Evolutionary conservation across 140 eudicot species (phyloP), one percentile per base, ranked within the genome.

Genomic region (Senecio squalidus): DNA sequence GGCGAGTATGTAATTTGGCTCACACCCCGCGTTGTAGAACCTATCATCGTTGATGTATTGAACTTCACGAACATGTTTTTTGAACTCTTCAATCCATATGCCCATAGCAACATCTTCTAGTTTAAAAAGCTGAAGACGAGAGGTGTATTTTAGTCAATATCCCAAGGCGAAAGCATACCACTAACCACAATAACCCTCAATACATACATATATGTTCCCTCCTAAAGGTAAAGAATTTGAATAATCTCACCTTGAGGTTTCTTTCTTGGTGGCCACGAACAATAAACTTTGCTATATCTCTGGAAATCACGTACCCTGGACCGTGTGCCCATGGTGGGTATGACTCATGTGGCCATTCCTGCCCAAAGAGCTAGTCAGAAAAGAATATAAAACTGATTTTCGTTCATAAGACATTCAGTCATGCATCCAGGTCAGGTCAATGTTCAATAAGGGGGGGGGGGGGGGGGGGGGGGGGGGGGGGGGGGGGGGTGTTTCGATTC

Each of bases 251-350:
- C 94, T 72, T 80, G 40, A 86, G 87, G 34, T 67, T 85, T 74
- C 86, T 74, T 66, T 76, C 69, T 45, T 72, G 78, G 68, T 86
- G 96, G 28, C 96, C 95, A 45, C 39, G 76, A 52, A 83, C 90
- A 20, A 90, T 86, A 34, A 78, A 83, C 62, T 78, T 81, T 10
- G 98, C 98, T 20, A 86, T 81, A 68, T 86, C 96, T 66, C 85
- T 74, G 15, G 96, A 86, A 25, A 91, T 75, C 48, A 86, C 78
- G 36, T 91, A 91, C 14, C 98, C 98, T 21, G 98, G 98, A 60
- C 98, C 96, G 55, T 91, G 98, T 13, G 98, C 95, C 98, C 98
- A 91, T 29, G 98, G 98, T 21, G 98, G 98, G 75, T 78, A 91
- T 3, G 67, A 29, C 11, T 74, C 76, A 53, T 83, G 78, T 22